Base-by-base conservation (phyloP, 2,329 filamentous ascomycete genomes). In the Rhynchosporium secalis region DNA sequence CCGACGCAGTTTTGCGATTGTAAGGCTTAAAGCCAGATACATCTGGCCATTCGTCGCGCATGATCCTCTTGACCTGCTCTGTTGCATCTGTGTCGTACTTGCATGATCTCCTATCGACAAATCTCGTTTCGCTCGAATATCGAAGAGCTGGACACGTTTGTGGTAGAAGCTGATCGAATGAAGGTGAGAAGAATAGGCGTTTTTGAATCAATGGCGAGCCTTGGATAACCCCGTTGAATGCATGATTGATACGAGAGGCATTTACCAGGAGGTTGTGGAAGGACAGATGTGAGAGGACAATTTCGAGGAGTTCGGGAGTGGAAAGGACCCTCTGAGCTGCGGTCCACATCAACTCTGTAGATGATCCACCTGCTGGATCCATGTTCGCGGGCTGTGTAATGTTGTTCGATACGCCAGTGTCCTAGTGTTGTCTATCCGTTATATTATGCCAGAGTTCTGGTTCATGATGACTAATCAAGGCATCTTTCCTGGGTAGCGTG, bases 241-340 rank as follows among this genome's bases (percentile, higher is more conserved):
- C 43, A 28, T 41, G 56, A 38, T 58, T 58, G 4, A 58, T 46
- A 13, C 56, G 56, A 8, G 41, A 33, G 12, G 46, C 56, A n/a
- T 33, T 31, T 7, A 47, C 46, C 2, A 58, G 56, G 28, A 58
- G 33, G 36, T 58, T 46, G 46, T 31, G 26, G 45, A 49, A 36
- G 7, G 56, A 41, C 33, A 58, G 56, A 9, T 41, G 45, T 4
- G 20, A 20, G 6, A 58, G 38, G 12, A 49, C 43, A 12, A 51
- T 58, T 47, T 58, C 56, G 56, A 58, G 33, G 36, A 58, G 45
- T 20, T 58, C 56, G 20, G 56, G 56, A 7, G 56, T 58, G 5
- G 46, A 12, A n/a, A 58, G 46, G 36, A 58, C 56, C 43, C 31
- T 31, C 46, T 58, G 56, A 3, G 20, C 46, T 4, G 56, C 46